These are phyloP conservation scores for Tuber magnatum DNA, from an alignment of 495 filamentous ascomycete genomes.

Conservation along the genomic window DNA sequence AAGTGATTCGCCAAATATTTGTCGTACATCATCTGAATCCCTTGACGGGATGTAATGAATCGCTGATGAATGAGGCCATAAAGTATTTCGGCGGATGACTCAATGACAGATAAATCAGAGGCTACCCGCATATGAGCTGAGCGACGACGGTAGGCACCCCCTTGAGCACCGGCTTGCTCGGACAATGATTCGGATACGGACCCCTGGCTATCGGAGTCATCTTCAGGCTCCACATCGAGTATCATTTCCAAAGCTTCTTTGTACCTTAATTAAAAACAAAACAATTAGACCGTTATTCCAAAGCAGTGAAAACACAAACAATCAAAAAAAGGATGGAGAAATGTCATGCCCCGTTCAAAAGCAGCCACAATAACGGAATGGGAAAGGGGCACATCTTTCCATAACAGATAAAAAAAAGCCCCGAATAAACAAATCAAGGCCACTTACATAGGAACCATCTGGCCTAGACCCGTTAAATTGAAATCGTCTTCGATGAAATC, in stretches of 20 bases:
- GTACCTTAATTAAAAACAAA: constrained; percentile 48
- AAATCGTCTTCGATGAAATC: constrained; percentile 99
- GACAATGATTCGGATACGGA: constrained; percentile 40
- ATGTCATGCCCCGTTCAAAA: neutral
- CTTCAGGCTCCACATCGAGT: constrained; percentile 87
- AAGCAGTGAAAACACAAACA: neutral
- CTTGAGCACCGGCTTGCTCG: constrained; percentile 53
- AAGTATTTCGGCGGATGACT: constrained; percentile 91
- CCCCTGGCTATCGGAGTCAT: constrained; percentile 65
- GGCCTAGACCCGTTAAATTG: constrained; percentile 90
- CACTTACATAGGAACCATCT: constrained; percentile 75
- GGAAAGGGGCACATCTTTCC: neutral
- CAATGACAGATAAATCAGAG: constrained; percentile 86
- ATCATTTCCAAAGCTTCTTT: constrained; percentile 98
- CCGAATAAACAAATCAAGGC: neutral
- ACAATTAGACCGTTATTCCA: constrained; percentile 16
- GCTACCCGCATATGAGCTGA: constrained; percentile 79
- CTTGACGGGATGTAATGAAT: constrained; percentile 93
- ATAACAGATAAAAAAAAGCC: neutral
- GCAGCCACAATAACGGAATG: neutral
- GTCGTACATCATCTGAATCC: constrained; percentile 97
- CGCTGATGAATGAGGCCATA: constrained; percentile 98
- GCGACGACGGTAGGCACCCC: constrained; percentile 53
- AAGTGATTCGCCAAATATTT: constrained; percentile 97
- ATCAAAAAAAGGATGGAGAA: neutral